Evolutionary conservation across 78 protist genomes (phyloP).

Genomic region (Tieghemostelium lacteum): DNA sequence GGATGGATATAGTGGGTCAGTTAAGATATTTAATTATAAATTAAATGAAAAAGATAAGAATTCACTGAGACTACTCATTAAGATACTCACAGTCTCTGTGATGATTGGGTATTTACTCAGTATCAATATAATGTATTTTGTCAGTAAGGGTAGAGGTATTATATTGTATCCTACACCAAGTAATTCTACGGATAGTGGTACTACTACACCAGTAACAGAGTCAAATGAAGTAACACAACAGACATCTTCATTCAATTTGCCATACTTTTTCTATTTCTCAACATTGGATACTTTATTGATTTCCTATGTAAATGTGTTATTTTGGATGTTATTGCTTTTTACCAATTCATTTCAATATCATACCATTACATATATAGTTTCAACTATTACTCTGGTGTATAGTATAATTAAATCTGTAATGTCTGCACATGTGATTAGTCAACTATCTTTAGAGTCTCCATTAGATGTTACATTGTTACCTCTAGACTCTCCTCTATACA

Average conservation of each 20-base stretch:
- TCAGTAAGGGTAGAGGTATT: not conserved
- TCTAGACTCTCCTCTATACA: not conserved
- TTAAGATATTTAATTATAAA: not conserved
- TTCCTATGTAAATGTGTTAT: not conserved
- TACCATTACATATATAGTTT: not conserved
- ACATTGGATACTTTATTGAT: slow-evolving; percentile 35
- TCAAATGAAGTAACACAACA: not conserved
- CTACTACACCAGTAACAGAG: not conserved
- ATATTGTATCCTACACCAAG: slow-evolving; percentile 28
- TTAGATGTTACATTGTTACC: not conserved
- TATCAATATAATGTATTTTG: slow-evolving; percentile 12
- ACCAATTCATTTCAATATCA: not conserved
- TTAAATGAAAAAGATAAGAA: not conserved
- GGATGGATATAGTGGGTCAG: not conserved
- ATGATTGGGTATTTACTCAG: slow-evolving; percentile 31
- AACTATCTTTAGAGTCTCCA: not conserved
- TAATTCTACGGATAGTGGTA: not conserved
- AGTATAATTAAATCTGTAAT: not conserved
- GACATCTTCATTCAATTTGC: slow-evolving; percentile 15
- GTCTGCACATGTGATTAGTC: not conserved
- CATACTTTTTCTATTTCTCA: slow-evolving; percentile 58
- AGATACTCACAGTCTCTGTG: slow-evolving; percentile 1
- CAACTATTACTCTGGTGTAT: slow-evolving; percentile 8
- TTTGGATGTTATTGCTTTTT: slow-evolving; percentile 31
- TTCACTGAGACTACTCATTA: not conserved